Evolutionary conservation across 352 stramenopile species (phyloP).

Genomic region (Blastocystis hominis): DNA sequence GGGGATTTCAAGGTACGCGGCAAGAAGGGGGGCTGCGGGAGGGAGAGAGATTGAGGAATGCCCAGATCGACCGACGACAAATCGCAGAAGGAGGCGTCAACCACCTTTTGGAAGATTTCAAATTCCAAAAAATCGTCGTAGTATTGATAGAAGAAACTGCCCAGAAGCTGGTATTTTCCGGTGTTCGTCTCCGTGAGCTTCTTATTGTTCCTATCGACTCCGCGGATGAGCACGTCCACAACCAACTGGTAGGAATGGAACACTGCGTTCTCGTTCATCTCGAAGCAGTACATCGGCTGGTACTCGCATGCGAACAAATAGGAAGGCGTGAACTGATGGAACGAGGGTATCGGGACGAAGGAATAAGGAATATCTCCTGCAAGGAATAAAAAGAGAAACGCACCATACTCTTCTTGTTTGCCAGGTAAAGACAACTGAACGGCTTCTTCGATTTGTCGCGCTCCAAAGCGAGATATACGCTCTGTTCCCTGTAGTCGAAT

Average conservation of each 20-base stretch:
- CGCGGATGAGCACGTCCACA: conserved; percentile 10
- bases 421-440: not conserved
- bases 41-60: not conserved
- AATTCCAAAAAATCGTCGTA: not conserved
- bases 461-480: conserved; percentile 2
- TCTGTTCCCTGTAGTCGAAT: conserved; percentile 14
- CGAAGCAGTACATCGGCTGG: not conserved
- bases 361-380: not conserved
- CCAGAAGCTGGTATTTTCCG: not conserved
- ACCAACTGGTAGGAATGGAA: not conserved
- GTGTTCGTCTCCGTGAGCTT: conserved; percentile 7
- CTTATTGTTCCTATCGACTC: not conserved
- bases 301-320: not conserved
- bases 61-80: not conserved
- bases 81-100: not conserved
- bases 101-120: conserved; percentile 34
- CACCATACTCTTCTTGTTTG: not conserved
- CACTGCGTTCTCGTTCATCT: not conserved
- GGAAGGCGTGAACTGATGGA: not conserved
- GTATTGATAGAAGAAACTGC: not conserved
- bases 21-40: not conserved
- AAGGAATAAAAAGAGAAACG: not conserved
- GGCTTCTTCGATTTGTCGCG: not conserved
- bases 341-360: not conserved
- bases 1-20: not conserved